Conservation (phyloP, 1,284 basidiomycete genomes). For the Irpex rosettiformis region DNA sequence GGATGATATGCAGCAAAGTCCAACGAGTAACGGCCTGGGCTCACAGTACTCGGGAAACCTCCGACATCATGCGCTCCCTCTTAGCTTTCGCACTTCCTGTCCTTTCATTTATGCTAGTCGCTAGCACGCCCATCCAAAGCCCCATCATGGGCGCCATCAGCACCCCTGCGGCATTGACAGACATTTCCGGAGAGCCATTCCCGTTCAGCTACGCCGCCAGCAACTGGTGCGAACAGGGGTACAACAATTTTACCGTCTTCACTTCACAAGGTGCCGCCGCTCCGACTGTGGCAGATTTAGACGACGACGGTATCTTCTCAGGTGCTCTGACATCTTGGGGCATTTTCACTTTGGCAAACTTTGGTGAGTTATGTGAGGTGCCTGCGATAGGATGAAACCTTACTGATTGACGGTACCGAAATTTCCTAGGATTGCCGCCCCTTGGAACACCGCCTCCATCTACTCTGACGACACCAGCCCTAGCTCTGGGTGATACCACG, state of each 20-base stretch:
- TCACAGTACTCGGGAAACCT: neutral
- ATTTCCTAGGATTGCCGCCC: constrained; percentile 12
- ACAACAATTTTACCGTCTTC: constrained; percentile 15
- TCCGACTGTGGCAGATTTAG: constrained; percentile 12
- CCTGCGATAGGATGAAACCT: neutral
- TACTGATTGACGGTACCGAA: too few relatives aligned
- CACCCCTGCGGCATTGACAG: constrained; percentile 6
- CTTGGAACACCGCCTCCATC: constrained; percentile 7
- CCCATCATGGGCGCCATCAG: constrained; percentile 13
- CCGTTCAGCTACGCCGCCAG: constrained; percentile 12
- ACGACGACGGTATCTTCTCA: constrained; percentile 7
- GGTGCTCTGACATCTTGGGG: constrained; percentile 8
- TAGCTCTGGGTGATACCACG: neutral
- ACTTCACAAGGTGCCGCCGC: neutral
- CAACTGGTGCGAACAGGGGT: constrained; percentile 16
- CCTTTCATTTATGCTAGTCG: constrained; percentile 1
- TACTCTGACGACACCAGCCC: constrained; percentile 3
- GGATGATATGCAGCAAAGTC: neutral
- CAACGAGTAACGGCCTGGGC: neutral
- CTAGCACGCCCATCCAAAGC: constrained; percentile 1
- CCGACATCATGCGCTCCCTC: constrained; percentile 4
- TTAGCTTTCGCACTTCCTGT: constrained; percentile 1
- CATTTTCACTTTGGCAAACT: constrained; percentile 14
- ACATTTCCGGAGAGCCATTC: constrained; percentile 4
- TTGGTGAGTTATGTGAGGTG: constrained; percentile 9